Base-by-base conservation (phyloP, 805 yeast species). In the Lachancea lanzarotensis region DNA sequence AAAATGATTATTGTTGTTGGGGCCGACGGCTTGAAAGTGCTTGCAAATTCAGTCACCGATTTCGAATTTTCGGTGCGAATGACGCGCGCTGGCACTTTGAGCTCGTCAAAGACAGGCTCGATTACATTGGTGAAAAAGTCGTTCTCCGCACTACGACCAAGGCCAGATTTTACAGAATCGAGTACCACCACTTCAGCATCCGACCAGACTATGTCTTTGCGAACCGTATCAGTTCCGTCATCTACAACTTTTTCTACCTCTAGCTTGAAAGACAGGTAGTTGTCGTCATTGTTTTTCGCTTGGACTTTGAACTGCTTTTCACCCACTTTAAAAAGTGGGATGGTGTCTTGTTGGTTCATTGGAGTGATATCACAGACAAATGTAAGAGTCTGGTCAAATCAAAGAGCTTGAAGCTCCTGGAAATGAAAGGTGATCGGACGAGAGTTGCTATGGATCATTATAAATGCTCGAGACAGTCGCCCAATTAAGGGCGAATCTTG, bases 1-100 rank as follows among this genome's bases (percentile, higher is more conserved):
- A 89, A 66, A 2, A 85, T 58, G 9, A 84, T 65, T 0, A 84
- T 74, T 19, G 69, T 56, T 3, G 46, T 45, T 11, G 48, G 38
- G 9, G 46, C 29, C 0, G 52, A 42, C 0, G 41, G 30, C n/a
- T 56, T 51, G 6, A 76, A 48, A 0, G 45, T 3, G 10, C 45
- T 27, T 0, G 79, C 78, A 49, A 70, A 64, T n/a, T 69, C 58
- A 1, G 53, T 39, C 6, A 80, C 71, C 1, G 75, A 63, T n/a
- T 56, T 43, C 1, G 60, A 46, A 3, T 71, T 56, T 0, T 55
- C 52, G 0, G 89, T 80, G 35, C 59, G 57, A n/a, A 74, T 16
- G 48, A 77, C 75, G 1, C 48, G 47, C 50, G 72, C 73, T 0
- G 50, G 29, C 2, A 79, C 49, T 0, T 53, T 49, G 4, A 79